Conservation (phyloP, 805 yeast species). For the Candida incommunis region DNA sequence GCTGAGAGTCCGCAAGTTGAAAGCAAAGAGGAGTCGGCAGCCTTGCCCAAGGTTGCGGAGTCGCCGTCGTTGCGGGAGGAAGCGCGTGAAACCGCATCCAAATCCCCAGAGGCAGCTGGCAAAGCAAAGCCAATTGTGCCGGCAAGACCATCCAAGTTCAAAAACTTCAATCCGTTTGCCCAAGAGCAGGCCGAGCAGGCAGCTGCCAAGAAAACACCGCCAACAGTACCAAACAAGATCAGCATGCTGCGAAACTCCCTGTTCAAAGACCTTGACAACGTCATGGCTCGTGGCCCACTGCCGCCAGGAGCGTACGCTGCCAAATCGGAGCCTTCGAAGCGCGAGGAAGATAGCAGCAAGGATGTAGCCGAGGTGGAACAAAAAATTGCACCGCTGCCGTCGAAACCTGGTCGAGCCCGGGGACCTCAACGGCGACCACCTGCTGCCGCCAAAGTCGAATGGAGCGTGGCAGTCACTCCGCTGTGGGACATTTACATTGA, state of each 20-base stretch:
- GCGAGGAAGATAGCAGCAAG: not conserved
- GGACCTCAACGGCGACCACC: conserved; percentile 22
- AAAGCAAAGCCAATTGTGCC: conserved; percentile 5
- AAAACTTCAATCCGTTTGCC: not conserved
- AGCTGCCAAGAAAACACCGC: conserved; percentile 3
- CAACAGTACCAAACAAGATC: conserved; percentile 6
- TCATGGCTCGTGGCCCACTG: conserved; percentile 12
- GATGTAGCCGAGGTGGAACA: conserved; percentile 3
- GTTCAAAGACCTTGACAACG: conserved; percentile 12
- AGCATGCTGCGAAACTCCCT: conserved; percentile 13
- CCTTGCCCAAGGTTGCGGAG: not conserved
- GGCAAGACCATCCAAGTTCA: not conserved
- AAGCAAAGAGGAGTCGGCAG: not conserved
- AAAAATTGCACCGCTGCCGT: conserved; percentile 2
- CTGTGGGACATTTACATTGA: conserved; percentile 9
- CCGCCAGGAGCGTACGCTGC: conserved; percentile 7
- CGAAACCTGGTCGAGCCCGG: conserved; percentile 12
- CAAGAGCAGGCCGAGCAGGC: conserved; percentile 1
- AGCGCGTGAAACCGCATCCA: not conserved
- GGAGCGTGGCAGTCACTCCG: conserved; percentile 7
- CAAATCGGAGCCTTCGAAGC: conserved; percentile 4
- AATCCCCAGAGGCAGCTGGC: not conserved
- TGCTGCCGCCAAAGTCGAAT: conserved; percentile 14
- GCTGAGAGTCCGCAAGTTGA: not conserved
- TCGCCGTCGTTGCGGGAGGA: not conserved